Base-by-base conservation (phyloP, 2,329 filamentous ascomycete species). In the Botrytis cinerea region DNA sequence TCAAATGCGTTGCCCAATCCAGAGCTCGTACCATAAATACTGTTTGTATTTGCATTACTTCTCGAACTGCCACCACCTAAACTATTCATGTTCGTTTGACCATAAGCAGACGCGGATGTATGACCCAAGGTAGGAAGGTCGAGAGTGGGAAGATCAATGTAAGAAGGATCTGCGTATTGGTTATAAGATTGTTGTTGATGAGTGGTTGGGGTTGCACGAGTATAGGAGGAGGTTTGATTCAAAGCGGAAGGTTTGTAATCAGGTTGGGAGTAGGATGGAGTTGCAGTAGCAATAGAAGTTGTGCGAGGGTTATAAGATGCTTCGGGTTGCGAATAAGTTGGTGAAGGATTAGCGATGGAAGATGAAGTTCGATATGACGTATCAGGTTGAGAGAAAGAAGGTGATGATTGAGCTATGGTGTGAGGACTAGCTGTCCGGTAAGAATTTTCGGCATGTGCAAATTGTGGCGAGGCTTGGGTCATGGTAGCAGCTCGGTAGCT, bases 351-450 rank as follows among this genome's bases (percentile, higher is more conserved):
- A 22, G 78, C 72, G 25, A 80, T 67, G 20, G 75, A 75, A 35
- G 73, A 79, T 35, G 73, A 71, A 25, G 76, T 75, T 70, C 78
- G 75, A 73, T 76, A 79, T 28, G 74, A 76, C 16, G 73, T 77
- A 38, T 79, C 76, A 14, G 76, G 71, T 45, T 79, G 79, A 35
- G 77, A 76, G 70, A 78, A 80, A 2, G 78, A 77, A 12, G 79
- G 77, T 5, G 79, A 79, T 18, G 79, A 73, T 43, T 81, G 79
- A 28, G 79, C 57, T 35, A 80, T 75, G 18, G 73, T 75, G 45
- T 80, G 79, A 43, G 79, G 78, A 74, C 77, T 79, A n/a, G 79
- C 74, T 38, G 79, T 79, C 66, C 80, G 75, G 64, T 79, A 81
- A 25, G 77, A 70, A 64, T 76, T 79, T 62, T 81, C 79, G 43